A percentile compares a stretch with the other conserved stretches of the same genome.
Conservation (phyloP, 1,284 basidiomycete species). For the Cryptococcus floricola region DNA sequence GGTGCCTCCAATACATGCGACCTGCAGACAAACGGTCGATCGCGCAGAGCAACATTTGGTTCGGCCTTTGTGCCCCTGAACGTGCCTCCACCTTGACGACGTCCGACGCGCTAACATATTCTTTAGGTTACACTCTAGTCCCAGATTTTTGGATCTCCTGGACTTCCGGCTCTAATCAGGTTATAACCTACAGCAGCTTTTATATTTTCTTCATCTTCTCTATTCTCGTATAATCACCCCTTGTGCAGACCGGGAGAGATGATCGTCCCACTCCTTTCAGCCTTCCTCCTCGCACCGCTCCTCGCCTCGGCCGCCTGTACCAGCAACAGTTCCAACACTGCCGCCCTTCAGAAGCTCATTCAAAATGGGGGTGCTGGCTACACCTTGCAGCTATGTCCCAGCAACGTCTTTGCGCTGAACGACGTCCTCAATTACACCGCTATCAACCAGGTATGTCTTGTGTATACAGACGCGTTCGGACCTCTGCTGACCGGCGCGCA, state of each 20-base stretch:
- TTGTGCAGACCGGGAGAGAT: no score
- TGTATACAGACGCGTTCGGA: not conserved
- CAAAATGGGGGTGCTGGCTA: slow-evolving; percentile 63
- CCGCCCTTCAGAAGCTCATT: slow-evolving; percentile 64
- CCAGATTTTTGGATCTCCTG: no score
- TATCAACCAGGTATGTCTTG: slow-evolving; percentile 48
- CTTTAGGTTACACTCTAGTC: no score
- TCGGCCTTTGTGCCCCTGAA: not conserved
- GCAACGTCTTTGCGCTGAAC: slow-evolving; percentile 59
- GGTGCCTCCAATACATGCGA: no score
- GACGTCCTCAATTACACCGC: slow-evolving; percentile 63
- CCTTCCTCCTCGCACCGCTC: slow-evolving; percentile 1
- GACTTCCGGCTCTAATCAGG: no score
- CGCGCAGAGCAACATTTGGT: no score
- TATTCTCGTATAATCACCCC: no score
- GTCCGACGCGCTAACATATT: not conserved
- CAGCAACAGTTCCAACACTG: slow-evolving; percentile 58
- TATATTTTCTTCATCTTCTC: no score
- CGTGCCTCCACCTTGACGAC: not conserved
- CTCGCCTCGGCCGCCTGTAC: slow-evolving; percentile 23
- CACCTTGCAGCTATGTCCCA: slow-evolving; percentile 62
- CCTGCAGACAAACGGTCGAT: no score
- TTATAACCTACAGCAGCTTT: no score
- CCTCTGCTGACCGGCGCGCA: slow-evolving; percentile 43
- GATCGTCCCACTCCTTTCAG: not conserved